A percentile compares a stretch with the other conserved stretches of the same genome.
phyloP scores from a whole-genome alignment of 805 yeast species.

The Dipodascopsis tothii region DNA sequence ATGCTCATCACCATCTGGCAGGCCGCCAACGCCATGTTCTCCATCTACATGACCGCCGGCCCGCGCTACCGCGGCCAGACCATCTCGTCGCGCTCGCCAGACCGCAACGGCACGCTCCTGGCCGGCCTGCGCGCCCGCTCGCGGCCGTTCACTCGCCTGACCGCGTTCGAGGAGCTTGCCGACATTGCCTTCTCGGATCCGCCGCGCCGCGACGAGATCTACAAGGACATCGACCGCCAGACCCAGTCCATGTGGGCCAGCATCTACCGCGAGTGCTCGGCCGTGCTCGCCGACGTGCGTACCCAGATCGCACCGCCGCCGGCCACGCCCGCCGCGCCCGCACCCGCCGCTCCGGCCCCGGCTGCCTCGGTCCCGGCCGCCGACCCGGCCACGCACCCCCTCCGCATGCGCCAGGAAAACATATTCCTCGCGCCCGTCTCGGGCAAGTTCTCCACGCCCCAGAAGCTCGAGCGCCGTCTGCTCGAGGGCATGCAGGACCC shows the following conservation, averaged over 20 bases:
- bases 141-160: slow-evolving; percentile 26
- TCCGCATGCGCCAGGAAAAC: slow-evolving; percentile 13
- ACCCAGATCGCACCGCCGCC: neutral
- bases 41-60: slow-evolving; percentile 33
- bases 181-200: slow-evolving; percentile 28
- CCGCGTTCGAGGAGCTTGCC: slow-evolving; percentile 36
- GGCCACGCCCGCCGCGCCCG: neutral
- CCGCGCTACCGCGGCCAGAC: slow-evolving; percentile 30
- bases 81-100: slow-evolving; percentile 27
- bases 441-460: slow-evolving; percentile 5
- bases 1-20: slow-evolving; percentile 16
- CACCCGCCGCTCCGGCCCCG: neutral
- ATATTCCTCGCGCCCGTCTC: slow-evolving; percentile 7
- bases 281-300: slow-evolving; percentile 19
- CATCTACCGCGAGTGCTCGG: slow-evolving; percentile 25
- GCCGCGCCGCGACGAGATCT: slow-evolving; percentile 32
- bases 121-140: slow-evolving; percentile 30
- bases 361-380: neutral
- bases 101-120: slow-evolving; percentile 34
- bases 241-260: slow-evolving; percentile 30
- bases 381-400: slow-evolving; percentile 11
- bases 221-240: slow-evolving; percentile 30
- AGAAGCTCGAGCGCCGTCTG: slow-evolving; percentile 10
- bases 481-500: slow-evolving; percentile 26
- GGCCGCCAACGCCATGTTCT: slow-evolving; percentile 26